phyloP scores from a whole-genome alignment of 208 protist genomes.

The Leishmania major region DNA sequence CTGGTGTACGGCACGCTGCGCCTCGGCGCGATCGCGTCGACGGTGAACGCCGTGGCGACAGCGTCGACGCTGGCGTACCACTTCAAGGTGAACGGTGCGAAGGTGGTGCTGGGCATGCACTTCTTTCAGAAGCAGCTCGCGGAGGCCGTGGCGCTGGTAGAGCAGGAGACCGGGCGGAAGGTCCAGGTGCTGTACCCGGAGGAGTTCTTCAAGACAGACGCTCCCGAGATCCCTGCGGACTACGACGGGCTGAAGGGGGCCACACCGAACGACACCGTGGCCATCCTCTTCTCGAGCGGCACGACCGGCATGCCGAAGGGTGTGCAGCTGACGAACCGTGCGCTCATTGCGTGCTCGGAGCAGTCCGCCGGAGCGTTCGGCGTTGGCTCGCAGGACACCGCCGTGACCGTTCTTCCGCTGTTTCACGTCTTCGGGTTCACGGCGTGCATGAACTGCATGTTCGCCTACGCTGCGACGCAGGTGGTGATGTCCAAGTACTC shows the following conservation, averaged over 20 bases:
- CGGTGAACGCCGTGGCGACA: constrained; percentile 35
- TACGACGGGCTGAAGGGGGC: constrained; percentile 29
- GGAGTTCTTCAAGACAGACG: constrained; percentile 29
- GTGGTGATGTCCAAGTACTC: constrained; percentile 59
- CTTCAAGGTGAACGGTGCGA: constrained; percentile 33
- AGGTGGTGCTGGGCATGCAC: constrained; percentile 37
- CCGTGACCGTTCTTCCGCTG: constrained; percentile 64
- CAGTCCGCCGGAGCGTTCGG: constrained; percentile 20
- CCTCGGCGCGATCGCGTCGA: constrained; percentile 37
- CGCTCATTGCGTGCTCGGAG: constrained; percentile 33
- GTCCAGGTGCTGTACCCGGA: constrained; percentile 39
- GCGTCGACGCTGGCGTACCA: constrained; percentile 40
- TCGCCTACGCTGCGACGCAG: constrained; percentile 30
- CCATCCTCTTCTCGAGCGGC: constrained; percentile 51
- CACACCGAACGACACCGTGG: constrained; percentile 36
- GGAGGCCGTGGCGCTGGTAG: constrained; percentile 35
- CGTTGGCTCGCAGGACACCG: constrained; percentile 21
- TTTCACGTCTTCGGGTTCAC: constrained; percentile 90
- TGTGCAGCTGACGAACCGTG: constrained; percentile 49
- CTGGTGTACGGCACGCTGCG: constrained; percentile 44
- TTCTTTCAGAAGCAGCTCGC: constrained; percentile 40
- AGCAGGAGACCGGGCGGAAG: constrained; percentile 31
- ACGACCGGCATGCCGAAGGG: constrained; percentile 60
- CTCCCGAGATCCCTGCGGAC: constrained; percentile 31
- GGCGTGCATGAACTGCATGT: constrained; percentile 30